A percentile compares a stretch with the other conserved stretches of the same genome.
Conservation (phyloP, 2,329 filamentous ascomycete species). For the Tolypocladium sp. region DNA sequence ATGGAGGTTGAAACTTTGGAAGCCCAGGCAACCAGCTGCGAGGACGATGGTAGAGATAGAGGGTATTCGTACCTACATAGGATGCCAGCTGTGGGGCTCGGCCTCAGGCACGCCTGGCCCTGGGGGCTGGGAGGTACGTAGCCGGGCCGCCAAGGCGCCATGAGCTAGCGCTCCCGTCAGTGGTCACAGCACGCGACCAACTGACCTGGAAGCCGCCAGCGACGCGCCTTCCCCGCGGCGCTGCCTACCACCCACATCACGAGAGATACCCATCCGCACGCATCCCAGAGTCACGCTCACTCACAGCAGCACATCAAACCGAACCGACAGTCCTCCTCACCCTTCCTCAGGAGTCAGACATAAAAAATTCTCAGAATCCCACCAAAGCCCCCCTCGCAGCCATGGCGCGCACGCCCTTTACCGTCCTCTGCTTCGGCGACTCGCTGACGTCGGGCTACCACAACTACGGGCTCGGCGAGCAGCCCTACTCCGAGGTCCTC, state of each 20-base stretch:
- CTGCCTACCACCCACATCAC: neutral
- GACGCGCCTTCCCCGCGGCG: neutral
- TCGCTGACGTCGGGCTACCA: conserved; percentile 52
- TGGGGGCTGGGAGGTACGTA: neutral
- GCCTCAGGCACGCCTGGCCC: neutral
- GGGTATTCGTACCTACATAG: too few species aligned
- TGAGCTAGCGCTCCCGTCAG: neutral
- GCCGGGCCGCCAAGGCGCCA: neutral
- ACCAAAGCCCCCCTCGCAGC: neutral
- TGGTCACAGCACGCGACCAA: too few species aligned
- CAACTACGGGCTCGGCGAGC: conserved; percentile 26
- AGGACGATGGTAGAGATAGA: too few species aligned
- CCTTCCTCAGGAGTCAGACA: neutral
- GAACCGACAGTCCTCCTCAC: neutral
- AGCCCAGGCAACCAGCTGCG: too few species aligned
- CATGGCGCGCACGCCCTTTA: conserved; percentile 27
- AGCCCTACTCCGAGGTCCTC: conserved; percentile 46
- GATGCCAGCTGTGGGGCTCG: neutral
- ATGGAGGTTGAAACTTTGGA: too few species aligned
- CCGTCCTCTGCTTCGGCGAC: conserved; percentile 56
- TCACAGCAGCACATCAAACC: neutral
- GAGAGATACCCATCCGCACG: neutral
- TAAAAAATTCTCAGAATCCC: neutral
- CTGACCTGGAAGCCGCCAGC: neutral
- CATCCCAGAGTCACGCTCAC: neutral